Percentiles rank a stretch among this genome's conserved stretches.
phyloP scores from a whole-genome alignment of 2,329 filamentous ascomycete genomes.

The Fusarium xylarioides region DNA sequence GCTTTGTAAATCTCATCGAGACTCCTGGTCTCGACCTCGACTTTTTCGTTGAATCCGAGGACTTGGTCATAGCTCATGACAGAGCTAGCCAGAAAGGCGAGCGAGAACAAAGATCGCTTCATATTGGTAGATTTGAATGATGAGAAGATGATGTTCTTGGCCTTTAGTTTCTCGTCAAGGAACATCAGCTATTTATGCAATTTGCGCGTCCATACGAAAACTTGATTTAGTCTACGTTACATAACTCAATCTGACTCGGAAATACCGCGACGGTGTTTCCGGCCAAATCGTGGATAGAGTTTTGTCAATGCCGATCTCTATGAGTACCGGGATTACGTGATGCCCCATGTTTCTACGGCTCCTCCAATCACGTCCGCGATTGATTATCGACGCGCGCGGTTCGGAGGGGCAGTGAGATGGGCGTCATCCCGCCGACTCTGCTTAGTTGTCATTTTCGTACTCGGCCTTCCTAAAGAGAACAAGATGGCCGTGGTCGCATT shows the following conservation, averaged over 20 bases:
- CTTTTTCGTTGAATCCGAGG: constrained; percentile 26
- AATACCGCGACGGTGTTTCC: neutral
- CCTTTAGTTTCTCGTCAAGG: too few species aligned
- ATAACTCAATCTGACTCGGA: neutral
- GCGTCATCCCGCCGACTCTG: neutral
- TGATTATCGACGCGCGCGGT: neutral
- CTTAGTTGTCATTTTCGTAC: neutral
- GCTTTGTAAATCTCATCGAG: constrained; percentile 61
- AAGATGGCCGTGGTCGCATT: fast-evolving
- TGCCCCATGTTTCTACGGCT: neutral
- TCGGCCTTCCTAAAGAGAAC: neutral
- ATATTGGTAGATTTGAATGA: neutral
- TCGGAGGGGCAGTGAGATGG: neutral
- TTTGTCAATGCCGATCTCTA: neutral
- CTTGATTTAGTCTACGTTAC: neutral
- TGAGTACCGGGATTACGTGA: neutral
- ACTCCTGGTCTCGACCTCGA: constrained; percentile 53
- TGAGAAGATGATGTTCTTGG: neutral
- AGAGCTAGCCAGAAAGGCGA: constrained; percentile 11
- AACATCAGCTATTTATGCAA: too few species aligned
- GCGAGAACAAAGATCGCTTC: constrained; percentile 4
- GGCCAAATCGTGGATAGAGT: neutral
- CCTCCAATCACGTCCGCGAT: neutral
- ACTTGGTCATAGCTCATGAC: constrained; percentile 33
- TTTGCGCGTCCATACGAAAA: too few species aligned